Evolutionary conservation across 2,329 filamentous ascomycete genomes (phyloP).

Genomic region (Fusarium luffae): DNA sequence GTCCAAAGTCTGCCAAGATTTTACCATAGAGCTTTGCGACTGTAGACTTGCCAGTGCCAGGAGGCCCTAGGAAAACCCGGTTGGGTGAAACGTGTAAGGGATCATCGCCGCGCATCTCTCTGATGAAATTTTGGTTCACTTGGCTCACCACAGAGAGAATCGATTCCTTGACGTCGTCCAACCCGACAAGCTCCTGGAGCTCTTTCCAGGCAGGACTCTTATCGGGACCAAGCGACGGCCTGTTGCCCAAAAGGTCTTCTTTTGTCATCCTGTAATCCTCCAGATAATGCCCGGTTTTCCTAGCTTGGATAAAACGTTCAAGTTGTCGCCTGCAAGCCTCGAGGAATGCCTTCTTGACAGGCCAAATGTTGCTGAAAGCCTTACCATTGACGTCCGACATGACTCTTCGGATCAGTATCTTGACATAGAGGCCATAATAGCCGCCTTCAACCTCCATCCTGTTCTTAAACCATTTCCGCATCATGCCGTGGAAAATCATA

Average conservation of each 20-base stretch:
- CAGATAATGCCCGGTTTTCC: conserved; percentile 38
- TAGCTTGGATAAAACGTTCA: conserved; percentile 59
- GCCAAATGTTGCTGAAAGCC: conserved; percentile 77
- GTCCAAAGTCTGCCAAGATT: conserved; percentile 73
- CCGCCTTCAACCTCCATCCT: conserved; percentile 71
- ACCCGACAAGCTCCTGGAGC: conserved; percentile 68
- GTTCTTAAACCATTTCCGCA: conserved; percentile 64
- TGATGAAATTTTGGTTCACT: conserved; percentile 70
- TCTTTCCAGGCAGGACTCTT: conserved; percentile 67
- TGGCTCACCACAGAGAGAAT: conserved; percentile 57
- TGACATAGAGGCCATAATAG: conserved; percentile 67
- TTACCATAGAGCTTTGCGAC: conserved; percentile 77
- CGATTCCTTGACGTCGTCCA: conserved; percentile 68
- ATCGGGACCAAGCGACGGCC: conserved; percentile 65
- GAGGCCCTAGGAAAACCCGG: conserved; percentile 74
- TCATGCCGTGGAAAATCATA: conserved; percentile 65
- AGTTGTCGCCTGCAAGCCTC: conserved; percentile 68
- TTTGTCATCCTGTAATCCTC: conserved; percentile 57
- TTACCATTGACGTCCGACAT: conserved; percentile 69
- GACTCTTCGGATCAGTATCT: conserved; percentile 70
- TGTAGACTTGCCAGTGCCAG: conserved; percentile 79
- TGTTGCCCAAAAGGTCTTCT: conserved; percentile 76
- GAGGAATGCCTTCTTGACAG: conserved; percentile 66
- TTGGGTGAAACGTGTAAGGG: conserved; percentile 71
- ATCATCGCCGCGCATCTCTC: conserved; percentile 70